These are phyloP conservation scores for Wickerhamomyces pijperi DNA, from an alignment of 805 yeast species.

Conservation along the genomic window DNA sequence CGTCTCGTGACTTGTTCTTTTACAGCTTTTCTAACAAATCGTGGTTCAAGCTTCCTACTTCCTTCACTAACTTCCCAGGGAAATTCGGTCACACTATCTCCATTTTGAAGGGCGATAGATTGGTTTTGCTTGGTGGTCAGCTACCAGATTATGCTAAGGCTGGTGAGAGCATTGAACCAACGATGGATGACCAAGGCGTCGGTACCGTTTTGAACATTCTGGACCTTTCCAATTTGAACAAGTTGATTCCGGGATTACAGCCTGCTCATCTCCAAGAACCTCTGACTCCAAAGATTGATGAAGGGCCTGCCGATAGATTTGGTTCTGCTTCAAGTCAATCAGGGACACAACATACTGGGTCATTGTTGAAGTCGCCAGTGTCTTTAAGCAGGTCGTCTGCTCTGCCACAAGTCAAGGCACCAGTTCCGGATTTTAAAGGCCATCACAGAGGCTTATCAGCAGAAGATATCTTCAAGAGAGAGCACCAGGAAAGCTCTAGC, in stretches of 20 bases:
- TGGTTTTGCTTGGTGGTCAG: slow-evolving; percentile 90
- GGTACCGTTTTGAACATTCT: slow-evolving; percentile 57
- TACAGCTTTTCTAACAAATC: slow-evolving; percentile 60
- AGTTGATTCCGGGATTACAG: slow-evolving; percentile 26
- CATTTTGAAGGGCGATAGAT: slow-evolving; percentile 49
- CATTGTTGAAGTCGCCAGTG: neutral
- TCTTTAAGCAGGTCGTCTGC: slow-evolving; percentile 1
- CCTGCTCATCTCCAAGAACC: slow-evolving; percentile 4
- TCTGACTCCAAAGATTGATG: neutral
- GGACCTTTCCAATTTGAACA: slow-evolving; percentile 32
- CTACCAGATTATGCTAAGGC: slow-evolving; percentile 51
- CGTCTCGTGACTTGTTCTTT: slow-evolving; percentile 57
- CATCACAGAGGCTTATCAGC: slow-evolving; percentile 7
- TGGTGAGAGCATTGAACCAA: slow-evolving; percentile 40
- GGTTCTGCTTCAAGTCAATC: too few relatives aligned
- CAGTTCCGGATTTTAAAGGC: neutral
- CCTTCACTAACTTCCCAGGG: slow-evolving; percentile 54
- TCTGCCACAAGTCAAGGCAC: slow-evolving; percentile 1
- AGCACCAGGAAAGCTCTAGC: slow-evolving; percentile 3
- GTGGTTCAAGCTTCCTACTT: slow-evolving; percentile 56
- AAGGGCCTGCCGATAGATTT: slow-evolving; percentile 1
- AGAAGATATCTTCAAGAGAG: slow-evolving; percentile 16
- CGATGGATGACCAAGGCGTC: slow-evolving; percentile 38
- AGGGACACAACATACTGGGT: too few relatives aligned
- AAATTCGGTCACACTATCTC: slow-evolving; percentile 90